These are phyloP conservation scores for Tricholoma furcatifolium DNA, from an alignment of 768 basidiomycete genomes.

Conservation along the genomic window DNA sequence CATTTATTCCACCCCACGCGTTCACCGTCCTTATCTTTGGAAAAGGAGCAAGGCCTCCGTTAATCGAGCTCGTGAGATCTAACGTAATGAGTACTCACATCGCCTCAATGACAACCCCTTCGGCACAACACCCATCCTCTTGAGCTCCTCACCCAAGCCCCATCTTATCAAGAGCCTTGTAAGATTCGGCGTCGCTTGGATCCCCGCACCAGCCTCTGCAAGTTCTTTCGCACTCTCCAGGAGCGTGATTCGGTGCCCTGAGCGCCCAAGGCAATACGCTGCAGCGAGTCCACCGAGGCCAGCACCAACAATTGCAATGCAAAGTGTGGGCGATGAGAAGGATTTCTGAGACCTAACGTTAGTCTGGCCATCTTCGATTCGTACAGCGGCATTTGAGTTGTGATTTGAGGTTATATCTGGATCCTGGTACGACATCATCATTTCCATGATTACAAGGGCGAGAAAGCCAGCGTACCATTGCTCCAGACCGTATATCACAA, in stretches of 20 bases:
- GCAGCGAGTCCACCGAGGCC: slow-evolving; percentile 50
- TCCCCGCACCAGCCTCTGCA: slow-evolving; percentile 51
- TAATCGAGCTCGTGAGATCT: no score
- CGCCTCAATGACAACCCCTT: no score
- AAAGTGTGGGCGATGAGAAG: slow-evolving; percentile 8
- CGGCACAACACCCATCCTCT: slow-evolving; percentile 3
- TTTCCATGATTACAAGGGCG: no score
- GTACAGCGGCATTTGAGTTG: background rate
- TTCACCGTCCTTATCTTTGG: slow-evolving; percentile 29
- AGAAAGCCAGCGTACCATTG: no score
- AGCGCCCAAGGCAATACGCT: slow-evolving; percentile 42
- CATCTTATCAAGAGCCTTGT: slow-evolving; percentile 47
- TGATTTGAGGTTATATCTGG: background rate
- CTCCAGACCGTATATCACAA: no score
- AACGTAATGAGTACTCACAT: no score
- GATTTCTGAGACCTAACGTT: background rate
- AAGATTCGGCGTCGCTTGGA: slow-evolving; percentile 44
- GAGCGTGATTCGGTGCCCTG: slow-evolving; percentile 48
- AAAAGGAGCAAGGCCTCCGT: background rate
- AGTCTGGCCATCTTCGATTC: background rate
- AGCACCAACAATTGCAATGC: slow-evolving; percentile 45
- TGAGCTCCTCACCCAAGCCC: slow-evolving; percentile 44
- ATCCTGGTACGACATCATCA: no score
- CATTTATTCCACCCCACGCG: slow-evolving; percentile 26
- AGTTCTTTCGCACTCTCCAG: slow-evolving; percentile 39